Evolutionary conservation across 805 yeast species (phyloP).

Genomic region (Candida dendrica): DNA sequence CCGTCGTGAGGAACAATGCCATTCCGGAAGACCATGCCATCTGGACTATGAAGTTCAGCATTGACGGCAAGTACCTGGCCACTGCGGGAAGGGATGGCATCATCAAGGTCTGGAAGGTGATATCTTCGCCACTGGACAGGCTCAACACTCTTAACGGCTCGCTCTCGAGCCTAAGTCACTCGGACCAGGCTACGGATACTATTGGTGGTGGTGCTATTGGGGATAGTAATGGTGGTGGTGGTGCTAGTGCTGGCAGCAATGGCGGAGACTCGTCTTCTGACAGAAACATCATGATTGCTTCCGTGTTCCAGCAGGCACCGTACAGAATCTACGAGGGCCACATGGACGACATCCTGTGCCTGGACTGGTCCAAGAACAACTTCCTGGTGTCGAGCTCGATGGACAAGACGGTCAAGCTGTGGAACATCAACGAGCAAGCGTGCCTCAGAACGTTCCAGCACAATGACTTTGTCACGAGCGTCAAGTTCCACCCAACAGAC

Average conservation of each 20-base stretch:
- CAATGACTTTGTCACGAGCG: conserved; percentile 77
- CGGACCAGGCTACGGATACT: background rate
- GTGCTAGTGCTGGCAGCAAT: too few relatives aligned
- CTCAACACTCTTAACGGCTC: conserved; percentile 25
- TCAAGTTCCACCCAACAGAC: conserved; percentile 75
- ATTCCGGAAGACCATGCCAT: conserved; percentile 34
- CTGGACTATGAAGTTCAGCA: conserved; percentile 68
- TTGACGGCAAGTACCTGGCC: conserved; percentile 78
- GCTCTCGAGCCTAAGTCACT: background rate
- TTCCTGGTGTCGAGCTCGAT: conserved; percentile 75
- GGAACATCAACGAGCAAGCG: conserved; percentile 70
- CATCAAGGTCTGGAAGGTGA: conserved; percentile 73
- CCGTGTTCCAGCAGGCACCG: conserved; percentile 71
- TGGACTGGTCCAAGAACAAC: conserved; percentile 86
- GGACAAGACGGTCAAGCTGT: conserved; percentile 75
- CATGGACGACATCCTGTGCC: conserved; percentile 56
- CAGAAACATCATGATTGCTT: conserved; percentile 41
- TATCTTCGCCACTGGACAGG: conserved; percentile 65
- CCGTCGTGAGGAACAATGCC: background rate
- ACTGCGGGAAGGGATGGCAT: conserved; percentile 73
- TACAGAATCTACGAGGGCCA: conserved; percentile 58
- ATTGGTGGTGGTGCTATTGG: too few relatives aligned
- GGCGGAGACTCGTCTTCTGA: too few relatives aligned
- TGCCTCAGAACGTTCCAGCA: conserved; percentile 63
- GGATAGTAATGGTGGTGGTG: too few relatives aligned